Percentiles rank a stretch among this genome's conserved stretches.
These are phyloP conservation scores for Didymosphaeria variabile DNA, from an alignment of 2,329 filamentous ascomycete species.

Conservation along the genomic window DNA sequence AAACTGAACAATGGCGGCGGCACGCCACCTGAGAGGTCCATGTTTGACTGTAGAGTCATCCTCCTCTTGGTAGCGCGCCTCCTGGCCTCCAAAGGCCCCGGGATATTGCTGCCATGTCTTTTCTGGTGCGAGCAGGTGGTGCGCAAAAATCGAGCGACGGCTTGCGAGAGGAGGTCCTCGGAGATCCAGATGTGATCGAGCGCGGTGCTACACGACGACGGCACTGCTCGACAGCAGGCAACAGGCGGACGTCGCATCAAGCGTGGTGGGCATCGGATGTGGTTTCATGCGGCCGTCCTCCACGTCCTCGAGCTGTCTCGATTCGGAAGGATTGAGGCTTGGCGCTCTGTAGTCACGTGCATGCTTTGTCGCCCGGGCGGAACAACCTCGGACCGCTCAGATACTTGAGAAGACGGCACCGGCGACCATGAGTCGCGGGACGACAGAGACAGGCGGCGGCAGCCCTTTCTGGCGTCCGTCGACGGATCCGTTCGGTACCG, in stretches of 20 bases:
- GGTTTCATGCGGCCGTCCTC: conserved; percentile 8
- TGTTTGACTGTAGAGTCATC: conserved; percentile 59
- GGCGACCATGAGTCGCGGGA: neutral
- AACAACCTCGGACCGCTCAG: neutral
- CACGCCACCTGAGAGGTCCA: conserved; percentile 41
- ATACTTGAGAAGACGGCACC: neutral
- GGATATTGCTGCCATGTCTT: conserved; percentile 68
- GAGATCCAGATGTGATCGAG: conserved; percentile 66
- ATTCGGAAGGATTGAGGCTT: conserved; percentile 1
- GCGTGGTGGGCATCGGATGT: conserved; percentile 29
- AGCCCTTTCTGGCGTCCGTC: conserved; percentile 1
- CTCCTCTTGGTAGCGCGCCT: conserved; percentile 64
- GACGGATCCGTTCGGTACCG: neutral
- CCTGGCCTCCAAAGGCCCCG: conserved; percentile 70
- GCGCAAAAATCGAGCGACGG: conserved; percentile 62
- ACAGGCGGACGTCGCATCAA: conserved; percentile 60
- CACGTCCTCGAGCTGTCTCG: conserved; percentile 20
- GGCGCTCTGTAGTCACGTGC: neutral
- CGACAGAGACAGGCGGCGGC: neutral
- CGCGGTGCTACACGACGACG: conserved; percentile 51
- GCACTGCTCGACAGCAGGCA: conserved; percentile 62
- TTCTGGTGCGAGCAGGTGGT: conserved; percentile 55
- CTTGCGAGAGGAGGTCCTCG: conserved; percentile 63
- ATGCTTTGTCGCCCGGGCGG: neutral
- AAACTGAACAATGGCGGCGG: conserved; percentile 36